Evolutionary conservation across 2,329 filamentous ascomycete species (phyloP).

Genomic region (Penicillium decumbens): DNA sequence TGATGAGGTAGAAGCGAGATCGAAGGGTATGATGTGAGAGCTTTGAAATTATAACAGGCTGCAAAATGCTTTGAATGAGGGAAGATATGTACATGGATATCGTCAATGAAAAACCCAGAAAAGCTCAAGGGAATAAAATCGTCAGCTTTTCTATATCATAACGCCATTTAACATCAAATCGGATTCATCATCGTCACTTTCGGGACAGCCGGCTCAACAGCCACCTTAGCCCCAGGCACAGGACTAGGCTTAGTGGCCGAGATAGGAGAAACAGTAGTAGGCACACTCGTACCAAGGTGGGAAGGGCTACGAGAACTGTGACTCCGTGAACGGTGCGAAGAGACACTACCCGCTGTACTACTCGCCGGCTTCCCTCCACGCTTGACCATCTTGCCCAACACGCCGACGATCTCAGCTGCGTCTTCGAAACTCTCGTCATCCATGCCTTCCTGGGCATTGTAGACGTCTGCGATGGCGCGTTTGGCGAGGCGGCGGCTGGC

Average conservation of each 20-base stretch:
- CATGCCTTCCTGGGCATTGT: constrained; percentile 85
- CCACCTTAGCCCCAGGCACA: not conserved
- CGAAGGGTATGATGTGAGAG: too few species aligned
- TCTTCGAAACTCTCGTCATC: constrained; percentile 94
- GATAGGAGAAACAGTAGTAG: constrained; percentile 20
- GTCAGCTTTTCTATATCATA: constrained; percentile 14
- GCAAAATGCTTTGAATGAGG: not conserved
- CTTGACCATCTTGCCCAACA: constrained; percentile 84
- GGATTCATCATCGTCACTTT: constrained; percentile 34
- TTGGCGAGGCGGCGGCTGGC: constrained; percentile 72
- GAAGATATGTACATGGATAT: not conserved
- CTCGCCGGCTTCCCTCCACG: constrained; percentile 51
- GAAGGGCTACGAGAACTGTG: constrained; percentile 29
- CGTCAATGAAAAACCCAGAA: not conserved
- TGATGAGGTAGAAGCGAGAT: not conserved
- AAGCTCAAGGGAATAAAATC: not conserved
- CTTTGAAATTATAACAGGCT: not conserved
- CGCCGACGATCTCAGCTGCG: constrained; percentile 79
- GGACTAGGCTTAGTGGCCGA: constrained; percentile 19
- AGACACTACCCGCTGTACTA: constrained; percentile 31
- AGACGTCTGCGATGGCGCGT: constrained; percentile 81
- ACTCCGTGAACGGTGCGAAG: constrained; percentile 29
- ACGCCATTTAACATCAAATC: constrained; percentile 25
- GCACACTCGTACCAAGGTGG: constrained; percentile 20
- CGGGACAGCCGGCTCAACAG: constrained; percentile 24